Evolutionary conservation across 768 basidiomycete species (phyloP).

Genomic region (Kwoniella europaea): DNA sequence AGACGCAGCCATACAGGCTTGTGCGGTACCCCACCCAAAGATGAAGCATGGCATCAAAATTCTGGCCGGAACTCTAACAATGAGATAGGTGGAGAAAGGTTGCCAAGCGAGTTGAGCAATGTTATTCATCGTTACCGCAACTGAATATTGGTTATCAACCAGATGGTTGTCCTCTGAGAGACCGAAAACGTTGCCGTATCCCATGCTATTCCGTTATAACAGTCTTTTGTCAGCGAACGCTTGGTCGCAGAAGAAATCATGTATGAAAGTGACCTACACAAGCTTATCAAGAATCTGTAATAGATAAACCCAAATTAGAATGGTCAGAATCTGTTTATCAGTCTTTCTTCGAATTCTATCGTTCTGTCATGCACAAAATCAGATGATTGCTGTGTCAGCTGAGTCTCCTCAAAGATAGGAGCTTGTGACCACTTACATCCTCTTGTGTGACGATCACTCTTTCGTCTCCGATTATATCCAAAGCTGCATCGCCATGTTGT

Average conservation of each 20-base stretch:
- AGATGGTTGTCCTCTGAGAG: constrained; percentile 22
- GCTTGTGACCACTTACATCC: constrained; percentile 3
- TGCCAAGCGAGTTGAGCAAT: constrained; percentile 55
- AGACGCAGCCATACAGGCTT: constrained; percentile 41
- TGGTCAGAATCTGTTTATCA: constrained; percentile 47
- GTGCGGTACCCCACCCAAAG: constrained; percentile 48
- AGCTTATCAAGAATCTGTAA: constrained; percentile 49
- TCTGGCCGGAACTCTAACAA: constrained; percentile 49
- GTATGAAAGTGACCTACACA: constrained; percentile 3
- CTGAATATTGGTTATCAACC: constrained; percentile 10
- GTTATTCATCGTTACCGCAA: constrained; percentile 39
- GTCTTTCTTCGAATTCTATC: constrained; percentile 41
- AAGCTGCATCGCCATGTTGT: not conserved
- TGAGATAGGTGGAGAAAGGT: constrained; percentile 53
- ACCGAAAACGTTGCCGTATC: constrained; percentile 51
- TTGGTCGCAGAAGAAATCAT: not conserved
- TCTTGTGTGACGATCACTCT: constrained; percentile 6
- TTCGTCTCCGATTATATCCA: constrained; percentile 2
- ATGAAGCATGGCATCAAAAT: constrained; percentile 48
- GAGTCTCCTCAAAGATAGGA: no score
- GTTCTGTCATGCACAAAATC: constrained; percentile 14
- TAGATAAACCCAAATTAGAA: constrained; percentile 51
- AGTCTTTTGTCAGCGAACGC: not conserved
- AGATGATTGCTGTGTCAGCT: no score
- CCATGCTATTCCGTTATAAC: constrained; percentile 24